phyloP scores from a whole-genome alignment of 371 early-diverging fungal species.

The Apophysomyces trapeziformis region DNA sequence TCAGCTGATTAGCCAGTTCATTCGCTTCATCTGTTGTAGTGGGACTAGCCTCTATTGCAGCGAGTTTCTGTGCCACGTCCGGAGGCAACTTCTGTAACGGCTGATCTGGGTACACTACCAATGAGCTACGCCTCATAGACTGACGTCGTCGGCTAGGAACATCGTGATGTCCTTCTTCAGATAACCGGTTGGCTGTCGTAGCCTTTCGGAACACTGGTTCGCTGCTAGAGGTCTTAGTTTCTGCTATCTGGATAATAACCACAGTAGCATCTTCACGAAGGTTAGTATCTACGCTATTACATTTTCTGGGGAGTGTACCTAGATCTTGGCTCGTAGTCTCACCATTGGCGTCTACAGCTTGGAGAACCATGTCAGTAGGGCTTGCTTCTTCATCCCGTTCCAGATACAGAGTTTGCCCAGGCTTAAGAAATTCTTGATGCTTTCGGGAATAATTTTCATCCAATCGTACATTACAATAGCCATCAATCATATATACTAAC shows the following conservation, averaged over 20 bases:
- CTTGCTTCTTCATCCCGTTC: slow-evolving; percentile 60
- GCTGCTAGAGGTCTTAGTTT: slow-evolving; percentile 2
- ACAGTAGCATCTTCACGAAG: slow-evolving; percentile 7
- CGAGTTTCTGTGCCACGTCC: background rate
- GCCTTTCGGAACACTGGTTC: background rate
- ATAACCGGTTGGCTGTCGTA: background rate
- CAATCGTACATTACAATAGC: slow-evolving; percentile 43
- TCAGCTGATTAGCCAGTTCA: background rate
- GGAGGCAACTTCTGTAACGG: slow-evolving; percentile 15
- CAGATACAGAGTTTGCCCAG: slow-evolving; percentile 55
- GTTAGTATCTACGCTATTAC: background rate
- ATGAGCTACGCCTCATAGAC: slow-evolving; percentile 30
- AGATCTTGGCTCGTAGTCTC: slow-evolving; percentile 12
- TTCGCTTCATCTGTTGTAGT: background rate
- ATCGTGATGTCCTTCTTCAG: background rate
- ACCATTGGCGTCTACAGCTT: slow-evolving; percentile 17
- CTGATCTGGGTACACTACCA: slow-evolving; percentile 59
- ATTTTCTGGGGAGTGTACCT: slow-evolving; percentile 3
- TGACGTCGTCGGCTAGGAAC: slow-evolving; percentile 12
- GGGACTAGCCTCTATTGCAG: background rate
- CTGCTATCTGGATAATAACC: slow-evolving; percentile 13
- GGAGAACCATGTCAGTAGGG: slow-evolving; percentile 51
- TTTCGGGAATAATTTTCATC: slow-evolving; percentile 33
- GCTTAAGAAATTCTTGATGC: slow-evolving; percentile 25
- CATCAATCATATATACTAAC: slow-evolving; percentile 60